Evolutionary conservation across 768 basidiomycete genomes (phyloP), one percentile per base, ranked within the genome.

Genomic region (Mycena olivaceomarginata): DNA sequence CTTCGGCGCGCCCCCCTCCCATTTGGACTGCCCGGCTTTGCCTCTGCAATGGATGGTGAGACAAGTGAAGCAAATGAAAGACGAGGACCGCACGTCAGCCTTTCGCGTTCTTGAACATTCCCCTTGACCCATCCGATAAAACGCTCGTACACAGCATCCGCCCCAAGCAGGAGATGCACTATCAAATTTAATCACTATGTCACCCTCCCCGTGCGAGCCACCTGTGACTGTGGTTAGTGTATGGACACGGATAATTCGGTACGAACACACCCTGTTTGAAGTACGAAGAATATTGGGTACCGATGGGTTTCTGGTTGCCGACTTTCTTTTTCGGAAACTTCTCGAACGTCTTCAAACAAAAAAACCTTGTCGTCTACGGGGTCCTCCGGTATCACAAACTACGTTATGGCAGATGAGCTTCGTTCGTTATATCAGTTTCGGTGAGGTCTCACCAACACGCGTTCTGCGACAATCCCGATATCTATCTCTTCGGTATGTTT

Each of bases 111-210:
- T 0, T 70, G 22, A 40, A 77, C 68, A 5, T 40, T 31, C 11
- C 53, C 25, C 68, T 77, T 39, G 68, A 77, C 16, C 65, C 13
- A 67, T 53, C 67, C 46, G n/a, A 68, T 46, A 68, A 69, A 65
- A 9, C 69, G 56, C 65, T 45, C 37, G 78, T 79, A 57, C 70
- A 71, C 20, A 62, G 72, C 9, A 53, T 72, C n/a, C 20, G 40
- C 9, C 9, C 77, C 76, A 66, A 78, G 74, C 63, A 77, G 78
- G 60, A 48, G 74, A 46, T 51, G 2, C 22, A 9, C 53, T 64
- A 31, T 84, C 78, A 40, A 84, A 77, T 67, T 74, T 80, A 20
- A 84, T 43, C 22, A 74, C 70, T 37, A 84, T 78, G 3, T 75
- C 57, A 12, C 84, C 83, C 13, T 72, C 48, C 0, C 73, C 76